These are phyloP conservation scores for Rhizopogon sp. DNA, from an alignment of 768 basidiomycete species.

Conservation along the genomic window DNA sequence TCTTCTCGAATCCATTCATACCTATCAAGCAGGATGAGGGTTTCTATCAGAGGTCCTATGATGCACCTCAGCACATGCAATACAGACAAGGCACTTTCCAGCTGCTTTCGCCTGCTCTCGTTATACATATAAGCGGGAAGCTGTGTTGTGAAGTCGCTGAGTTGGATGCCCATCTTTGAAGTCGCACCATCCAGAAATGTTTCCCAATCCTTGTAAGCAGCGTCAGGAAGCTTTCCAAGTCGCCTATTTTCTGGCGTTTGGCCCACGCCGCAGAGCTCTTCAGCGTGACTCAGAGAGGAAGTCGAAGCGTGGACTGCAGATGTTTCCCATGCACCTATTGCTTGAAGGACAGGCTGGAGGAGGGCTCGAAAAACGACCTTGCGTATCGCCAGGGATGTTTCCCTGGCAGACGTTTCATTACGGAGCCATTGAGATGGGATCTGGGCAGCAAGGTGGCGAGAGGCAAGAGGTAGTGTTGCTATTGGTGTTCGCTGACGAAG, in stretches of 20 bases:
- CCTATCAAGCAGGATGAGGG: conserved; percentile 59
- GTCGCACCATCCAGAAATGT: conserved; percentile 38
- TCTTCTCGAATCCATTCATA: conserved; percentile 48
- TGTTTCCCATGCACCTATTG: neutral
- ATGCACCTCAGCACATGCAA: conserved; percentile 65
- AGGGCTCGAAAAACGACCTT: conserved; percentile 74
- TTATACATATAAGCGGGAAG: conserved; percentile 19
- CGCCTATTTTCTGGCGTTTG: conserved; percentile 38
- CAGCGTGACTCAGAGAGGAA: neutral
- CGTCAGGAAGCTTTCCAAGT: conserved; percentile 47
- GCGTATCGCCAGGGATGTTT: conserved; percentile 48
- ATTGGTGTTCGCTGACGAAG: conserved; percentile 13
- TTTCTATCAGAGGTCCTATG: conserved; percentile 65
- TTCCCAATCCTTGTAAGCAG: conserved; percentile 45
- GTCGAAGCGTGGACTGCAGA: neutral
- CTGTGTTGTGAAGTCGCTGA: conserved; percentile 3
- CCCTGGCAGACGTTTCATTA: conserved; percentile 23
- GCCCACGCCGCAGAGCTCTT: conserved; percentile 24
- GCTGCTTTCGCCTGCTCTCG: conserved; percentile 16
- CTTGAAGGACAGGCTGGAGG: conserved; percentile 32
- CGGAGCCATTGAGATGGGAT: conserved; percentile 59
- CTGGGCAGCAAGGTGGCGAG: conserved; percentile 68
- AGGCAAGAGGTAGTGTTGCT: conserved; percentile 30
- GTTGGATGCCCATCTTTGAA: conserved; percentile 20
- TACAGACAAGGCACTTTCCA: conserved; percentile 45